Conservation (phyloP, 768 basidiomycete genomes). For the Rhodotorula kratochvilovae region DNA sequence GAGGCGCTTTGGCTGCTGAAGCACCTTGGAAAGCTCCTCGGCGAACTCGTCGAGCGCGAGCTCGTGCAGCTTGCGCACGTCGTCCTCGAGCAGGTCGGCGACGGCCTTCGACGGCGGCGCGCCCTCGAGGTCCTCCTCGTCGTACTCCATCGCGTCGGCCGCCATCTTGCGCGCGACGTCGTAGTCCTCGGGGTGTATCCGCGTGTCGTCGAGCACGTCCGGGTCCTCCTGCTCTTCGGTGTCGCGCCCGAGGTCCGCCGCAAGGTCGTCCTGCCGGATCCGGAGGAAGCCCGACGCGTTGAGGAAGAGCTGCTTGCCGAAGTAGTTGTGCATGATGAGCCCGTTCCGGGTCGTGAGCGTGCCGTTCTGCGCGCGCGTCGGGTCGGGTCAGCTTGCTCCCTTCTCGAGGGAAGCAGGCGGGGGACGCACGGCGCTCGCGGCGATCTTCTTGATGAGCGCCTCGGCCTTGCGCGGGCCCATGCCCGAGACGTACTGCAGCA, state of each 20-base stretch:
- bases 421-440: conserved; percentile 54
- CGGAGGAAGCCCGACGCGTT: conserved; percentile 89
- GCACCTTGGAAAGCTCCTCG: conserved; percentile 76
- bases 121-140: conserved; percentile 91
- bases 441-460: conserved; percentile 72
- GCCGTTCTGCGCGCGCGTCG: conserved; percentile 60
- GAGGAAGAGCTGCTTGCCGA: conserved; percentile 82
- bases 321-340: conserved; percentile 71
- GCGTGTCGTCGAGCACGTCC: conserved; percentile 89
- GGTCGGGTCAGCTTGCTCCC: neutral
- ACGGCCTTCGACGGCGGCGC: conserved; percentile 89
- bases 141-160: conserved; percentile 90
- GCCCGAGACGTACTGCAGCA: conserved; percentile 86
- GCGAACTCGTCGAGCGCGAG: conserved; percentile 96
- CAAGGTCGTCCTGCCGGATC: conserved; percentile 64
- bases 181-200: conserved; percentile 96
- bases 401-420: too few relatives aligned
- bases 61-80: conserved; percentile 75
- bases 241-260: conserved; percentile 50
- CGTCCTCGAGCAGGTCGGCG: conserved; percentile 74
- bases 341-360: conserved; percentile 79
- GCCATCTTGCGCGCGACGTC: conserved; percentile 98
- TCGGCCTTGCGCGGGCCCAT: conserved; percentile 92
- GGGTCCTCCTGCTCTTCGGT: conserved; percentile 66
- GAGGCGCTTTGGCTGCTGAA: conserved; percentile 79